Conservation (phyloP, 2,329 filamentous ascomycete species). For the Parastagonospora avenae region DNA sequence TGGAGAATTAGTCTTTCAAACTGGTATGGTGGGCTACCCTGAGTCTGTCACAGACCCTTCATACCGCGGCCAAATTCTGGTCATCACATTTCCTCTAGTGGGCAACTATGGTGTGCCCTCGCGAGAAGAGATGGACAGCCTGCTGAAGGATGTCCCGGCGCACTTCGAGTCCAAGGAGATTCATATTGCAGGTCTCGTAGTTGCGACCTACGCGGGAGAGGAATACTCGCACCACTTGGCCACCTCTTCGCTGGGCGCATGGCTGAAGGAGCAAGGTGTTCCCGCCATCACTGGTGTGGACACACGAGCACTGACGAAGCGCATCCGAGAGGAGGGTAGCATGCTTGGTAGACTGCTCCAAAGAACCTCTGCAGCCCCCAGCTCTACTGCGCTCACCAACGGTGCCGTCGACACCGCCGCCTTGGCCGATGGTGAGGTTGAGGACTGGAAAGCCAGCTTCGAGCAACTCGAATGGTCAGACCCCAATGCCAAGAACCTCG, state of each 20-base stretch:
- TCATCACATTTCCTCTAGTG: conserved; percentile 93
- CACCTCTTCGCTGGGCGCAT: conserved; percentile 84
- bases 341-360: conserved; percentile 92
- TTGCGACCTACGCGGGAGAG: conserved; percentile 90
- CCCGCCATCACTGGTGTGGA: conserved; percentile 96
- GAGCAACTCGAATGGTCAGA: conserved; percentile 87
- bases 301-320: conserved; percentile 91
- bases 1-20: conserved; percentile 98
- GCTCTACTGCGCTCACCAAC: conserved; percentile 44
- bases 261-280: conserved; percentile 94
- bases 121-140: conserved; percentile 79
- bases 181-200: conserved; percentile 89
- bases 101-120: conserved; percentile 98
- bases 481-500: conserved; percentile 90
- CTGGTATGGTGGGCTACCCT: conserved; percentile 98
- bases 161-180: conserved; percentile 94
- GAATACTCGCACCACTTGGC: conserved; percentile 95
- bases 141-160: conserved; percentile 84
- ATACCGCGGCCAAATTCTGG: conserved; percentile 90
- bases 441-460: conserved; percentile 63
- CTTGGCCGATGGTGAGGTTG: conserved; percentile 35
- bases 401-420: conserved; percentile 40
- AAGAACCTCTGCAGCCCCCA: conserved; percentile 58
- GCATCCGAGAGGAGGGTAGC: conserved; percentile 89
- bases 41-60: conserved; percentile 90